A percentile compares a stretch with the other conserved stretches of the same genome.
Evolutionary conservation across 1,284 basidiomycete genomes (phyloP).

Genomic region (Melanopsichium pennsylvanicum): DNA sequence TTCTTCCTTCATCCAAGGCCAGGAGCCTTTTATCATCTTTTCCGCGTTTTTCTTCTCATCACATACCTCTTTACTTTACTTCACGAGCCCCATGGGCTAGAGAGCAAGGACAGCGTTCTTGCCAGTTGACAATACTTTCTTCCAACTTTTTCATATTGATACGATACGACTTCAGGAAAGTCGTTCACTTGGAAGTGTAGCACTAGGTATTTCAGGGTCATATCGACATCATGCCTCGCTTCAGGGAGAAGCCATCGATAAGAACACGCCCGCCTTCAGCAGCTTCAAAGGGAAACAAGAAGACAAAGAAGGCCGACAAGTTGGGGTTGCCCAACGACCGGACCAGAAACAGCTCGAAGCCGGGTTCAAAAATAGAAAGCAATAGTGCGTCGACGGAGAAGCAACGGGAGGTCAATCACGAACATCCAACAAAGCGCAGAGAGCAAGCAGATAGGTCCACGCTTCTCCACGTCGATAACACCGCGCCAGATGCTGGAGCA

Average conservation of each 20-base stretch:
- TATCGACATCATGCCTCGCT: constrained; percentile 12
- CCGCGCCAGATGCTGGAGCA: neutral
- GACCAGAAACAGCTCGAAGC: neutral
- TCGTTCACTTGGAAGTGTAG: constrained; percentile 4
- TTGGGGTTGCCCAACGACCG: neutral
- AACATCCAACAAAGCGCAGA: neutral
- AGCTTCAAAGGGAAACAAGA: neutral
- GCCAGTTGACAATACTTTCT: constrained; percentile 1
- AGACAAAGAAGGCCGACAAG: neutral
- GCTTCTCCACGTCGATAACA: neutral
- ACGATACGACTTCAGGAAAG: constrained; percentile 28
- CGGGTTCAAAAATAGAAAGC: neutral
- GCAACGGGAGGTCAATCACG: constrained; percentile 3
- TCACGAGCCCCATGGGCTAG: neutral
- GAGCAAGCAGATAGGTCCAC: neutral
- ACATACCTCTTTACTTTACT: constrained; percentile 5
- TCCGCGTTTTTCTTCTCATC: constrained; percentile 14
- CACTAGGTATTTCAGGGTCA: neutral
- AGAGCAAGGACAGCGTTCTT: constrained; percentile 15
- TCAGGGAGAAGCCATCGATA: constrained; percentile 2
- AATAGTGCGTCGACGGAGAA: constrained; percentile 5
- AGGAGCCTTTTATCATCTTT: constrained; percentile 33
- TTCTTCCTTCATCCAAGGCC: constrained; percentile 31
- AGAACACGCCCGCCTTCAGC: constrained; percentile 2
- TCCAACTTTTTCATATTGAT: neutral